A percentile compares a stretch with the other conserved stretches of the same genome.
Conservation (phyloP, 1,139 yeast species). For the Pichia sp. region DNA sequence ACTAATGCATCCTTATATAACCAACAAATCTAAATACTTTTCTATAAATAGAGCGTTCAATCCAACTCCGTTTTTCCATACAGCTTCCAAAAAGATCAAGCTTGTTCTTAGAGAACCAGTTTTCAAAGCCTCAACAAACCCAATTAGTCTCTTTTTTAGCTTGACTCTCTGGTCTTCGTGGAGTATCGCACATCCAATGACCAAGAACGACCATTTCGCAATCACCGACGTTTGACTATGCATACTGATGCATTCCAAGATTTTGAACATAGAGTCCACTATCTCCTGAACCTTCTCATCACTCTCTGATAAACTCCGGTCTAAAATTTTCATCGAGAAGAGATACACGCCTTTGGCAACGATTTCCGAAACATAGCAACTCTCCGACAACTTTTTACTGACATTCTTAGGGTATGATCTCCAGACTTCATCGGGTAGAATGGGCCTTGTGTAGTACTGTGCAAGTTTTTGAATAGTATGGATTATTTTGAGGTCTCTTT, state of each 20-base stretch:
- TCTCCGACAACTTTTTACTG: slow-evolving; percentile 22
- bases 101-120: slow-evolving; percentile 15
- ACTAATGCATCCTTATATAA: not conserved
- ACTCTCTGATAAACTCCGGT: slow-evolving; percentile 10
- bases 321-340: slow-evolving; percentile 20
- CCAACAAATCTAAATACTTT: slow-evolving; percentile 11
- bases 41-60: slow-evolving; percentile 12
- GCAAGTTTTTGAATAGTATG: slow-evolving; percentile 19
- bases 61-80: slow-evolving; percentile 18
- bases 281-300: slow-evolving; percentile 18
- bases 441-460: slow-evolving; percentile 23
- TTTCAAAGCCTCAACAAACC: slow-evolving; percentile 20
- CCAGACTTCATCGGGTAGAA: slow-evolving; percentile 23
- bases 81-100: slow-evolving; percentile 14
- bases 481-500: slow-evolving; percentile 13
- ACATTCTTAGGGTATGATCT: slow-evolving; percentile 21
- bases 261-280: slow-evolving; percentile 15
- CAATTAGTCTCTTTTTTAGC: slow-evolving; percentile 20
- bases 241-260: slow-evolving; percentile 17
- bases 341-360: slow-evolving; percentile 23
- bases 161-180: slow-evolving; percentile 17
- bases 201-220: slow-evolving; percentile 24
- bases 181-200: slow-evolving; percentile 23
- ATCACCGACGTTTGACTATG: slow-evolving; percentile 22
- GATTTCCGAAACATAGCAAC: slow-evolving; percentile 25